Percentiles rank a stretch among this genome's conserved stretches.
These are phyloP conservation scores for Naganishia vaughanmartiniae DNA, from an alignment of 768 basidiomycete species.

Conservation along the genomic window DNA sequence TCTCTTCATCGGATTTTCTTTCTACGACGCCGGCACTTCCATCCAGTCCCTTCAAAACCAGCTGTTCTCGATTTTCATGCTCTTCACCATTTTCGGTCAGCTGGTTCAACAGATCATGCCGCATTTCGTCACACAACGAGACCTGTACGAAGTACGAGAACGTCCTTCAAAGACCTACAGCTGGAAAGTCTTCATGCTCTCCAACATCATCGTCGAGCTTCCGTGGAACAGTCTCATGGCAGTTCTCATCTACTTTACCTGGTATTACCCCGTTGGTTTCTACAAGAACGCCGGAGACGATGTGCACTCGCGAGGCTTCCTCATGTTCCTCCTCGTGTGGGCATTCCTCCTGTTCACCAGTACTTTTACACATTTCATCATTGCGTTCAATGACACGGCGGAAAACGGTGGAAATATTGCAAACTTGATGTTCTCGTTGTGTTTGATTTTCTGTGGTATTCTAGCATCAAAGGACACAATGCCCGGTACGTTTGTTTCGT, in stretches of 20 bases:
- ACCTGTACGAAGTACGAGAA: slow-evolving; percentile 52
- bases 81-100: slow-evolving; percentile 51
- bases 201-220: slow-evolving; percentile 46
- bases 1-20: slow-evolving; percentile 50
- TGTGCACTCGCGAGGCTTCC: slow-evolving; percentile 52
- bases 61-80: slow-evolving; percentile 44
- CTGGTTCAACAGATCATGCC: slow-evolving; percentile 52
- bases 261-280: slow-evolving; percentile 54
- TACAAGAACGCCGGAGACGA: slow-evolving; percentile 55
- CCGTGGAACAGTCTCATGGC: slow-evolving; percentile 42
- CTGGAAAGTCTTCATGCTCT: slow-evolving; percentile 47
- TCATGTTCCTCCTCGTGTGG: slow-evolving; percentile 55
- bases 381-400: slow-evolving; percentile 52
- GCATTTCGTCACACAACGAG: slow-evolving; percentile 49
- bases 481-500: slow-evolving; percentile 23
- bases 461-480: slow-evolving; percentile 27
- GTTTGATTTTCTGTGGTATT: slow-evolving; percentile 55
- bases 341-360: slow-evolving; percentile 55
- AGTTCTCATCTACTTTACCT: slow-evolving; percentile 48
- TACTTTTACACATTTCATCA: slow-evolving; percentile 52
- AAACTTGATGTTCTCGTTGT: slow-evolving; percentile 55
- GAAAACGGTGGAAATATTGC: slow-evolving; percentile 55
- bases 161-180: slow-evolving; percentile 51
- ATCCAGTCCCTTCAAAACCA: slow-evolving; percentile 51
- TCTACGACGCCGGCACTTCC: slow-evolving; percentile 52